These are phyloP conservation scores for Cutaneotrichosporon sp. DNA, from an alignment of 1,284 basidiomycete genomes.

Conservation along the genomic window DNA sequence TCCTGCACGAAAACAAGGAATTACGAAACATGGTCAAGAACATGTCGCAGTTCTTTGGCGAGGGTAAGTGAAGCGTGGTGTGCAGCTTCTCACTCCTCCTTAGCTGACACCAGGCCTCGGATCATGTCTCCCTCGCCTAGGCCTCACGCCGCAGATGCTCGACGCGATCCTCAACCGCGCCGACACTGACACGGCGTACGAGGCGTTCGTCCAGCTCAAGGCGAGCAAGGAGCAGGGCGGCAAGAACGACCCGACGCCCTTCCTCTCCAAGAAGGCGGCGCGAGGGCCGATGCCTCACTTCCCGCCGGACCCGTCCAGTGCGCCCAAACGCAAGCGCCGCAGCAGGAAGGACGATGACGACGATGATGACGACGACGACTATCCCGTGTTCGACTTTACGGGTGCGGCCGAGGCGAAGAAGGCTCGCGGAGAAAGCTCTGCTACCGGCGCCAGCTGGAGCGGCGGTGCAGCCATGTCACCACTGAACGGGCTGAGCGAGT, in stretches of 20 bases:
- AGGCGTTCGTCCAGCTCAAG: constrained; percentile 67
- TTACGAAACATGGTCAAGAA: constrained; percentile 73
- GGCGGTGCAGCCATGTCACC: background rate
- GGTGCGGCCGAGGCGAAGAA: background rate
- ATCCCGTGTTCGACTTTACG: background rate
- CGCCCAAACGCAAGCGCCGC: constrained; percentile 34
- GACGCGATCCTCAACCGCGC: constrained; percentile 74
- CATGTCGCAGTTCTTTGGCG: constrained; percentile 76
- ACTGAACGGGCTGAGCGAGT: constrained; percentile 2
- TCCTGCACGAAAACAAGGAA: constrained; percentile 83
- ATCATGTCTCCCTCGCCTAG: constrained; percentile 68
- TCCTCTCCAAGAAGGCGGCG: constrained; percentile 11
- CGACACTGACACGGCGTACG: constrained; percentile 87
- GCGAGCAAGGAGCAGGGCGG: constrained; percentile 40
- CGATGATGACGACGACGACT: constrained; percentile 10
- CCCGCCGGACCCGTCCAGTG: constrained; percentile 8
- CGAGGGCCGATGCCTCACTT: constrained; percentile 10
- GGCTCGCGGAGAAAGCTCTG: background rate
- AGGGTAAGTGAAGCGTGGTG: constrained; percentile 62
- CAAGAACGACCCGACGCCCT: constrained; percentile 6
- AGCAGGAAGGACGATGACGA: constrained; percentile 14
- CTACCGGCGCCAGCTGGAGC: background rate
- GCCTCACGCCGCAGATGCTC: constrained; percentile 70
- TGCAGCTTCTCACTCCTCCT: background rate
- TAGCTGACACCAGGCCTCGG: constrained; percentile 52